Conservation (phyloP, 345 rosid species). For the Bretschneidera sinensis region DNA sequence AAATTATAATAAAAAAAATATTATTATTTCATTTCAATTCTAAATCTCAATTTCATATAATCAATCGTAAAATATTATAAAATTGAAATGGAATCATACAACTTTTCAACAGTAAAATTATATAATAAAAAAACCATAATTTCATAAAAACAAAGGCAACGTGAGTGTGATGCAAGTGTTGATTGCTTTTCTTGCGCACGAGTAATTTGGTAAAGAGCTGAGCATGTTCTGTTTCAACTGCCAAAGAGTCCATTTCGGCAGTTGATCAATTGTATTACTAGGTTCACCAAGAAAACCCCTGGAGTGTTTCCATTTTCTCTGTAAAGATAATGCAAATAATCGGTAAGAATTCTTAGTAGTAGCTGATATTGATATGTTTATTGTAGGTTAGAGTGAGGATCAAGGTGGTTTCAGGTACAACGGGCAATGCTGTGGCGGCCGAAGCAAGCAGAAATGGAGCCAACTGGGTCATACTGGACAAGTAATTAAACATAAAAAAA, state of each 20-base stretch:
- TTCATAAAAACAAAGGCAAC: background rate
- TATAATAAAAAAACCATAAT: background rate
- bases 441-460: constrained; percentile 56
- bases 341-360: background rate
- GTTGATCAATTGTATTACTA: too few species aligned
- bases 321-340: background rate
- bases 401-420: constrained; percentile 52
- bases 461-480: constrained; percentile 84
- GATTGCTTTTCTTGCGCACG: background rate
- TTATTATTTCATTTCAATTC: too few species aligned
- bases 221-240: too few species aligned
- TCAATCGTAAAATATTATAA: too few species aligned
- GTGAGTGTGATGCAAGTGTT: background rate
- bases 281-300: background rate
- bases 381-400: constrained; percentile 62
- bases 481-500: constrained; percentile 51
- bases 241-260: too few species aligned
- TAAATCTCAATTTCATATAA: too few species aligned
- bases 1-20: too few species aligned
- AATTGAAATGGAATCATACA: too few species aligned
- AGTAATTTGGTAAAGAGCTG: background rate
- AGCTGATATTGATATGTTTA: constrained; percentile 11
- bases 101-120: too few species aligned
- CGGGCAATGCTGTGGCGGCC: constrained; percentile 43
- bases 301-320: background rate